Base-by-base conservation (phyloP, 2,329 filamentous ascomycete species). In the Colletotrichum phormii region DNA sequence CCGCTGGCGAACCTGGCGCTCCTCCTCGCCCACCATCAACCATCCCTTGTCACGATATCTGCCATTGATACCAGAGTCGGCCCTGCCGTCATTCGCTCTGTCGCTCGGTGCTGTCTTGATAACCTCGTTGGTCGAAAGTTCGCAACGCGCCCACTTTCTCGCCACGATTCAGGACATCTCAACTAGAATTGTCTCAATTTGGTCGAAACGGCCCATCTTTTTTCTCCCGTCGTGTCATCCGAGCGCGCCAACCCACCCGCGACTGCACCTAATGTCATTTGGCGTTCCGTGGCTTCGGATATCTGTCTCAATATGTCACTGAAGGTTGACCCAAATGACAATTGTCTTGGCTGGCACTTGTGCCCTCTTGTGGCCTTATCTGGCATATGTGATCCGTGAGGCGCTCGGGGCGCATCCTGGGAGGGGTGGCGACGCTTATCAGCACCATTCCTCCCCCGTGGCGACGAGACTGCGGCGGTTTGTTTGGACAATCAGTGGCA, bases 281-380 rank as follows among this genome's bases (percentile, higher is more conserved):
- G 55, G 53, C 60, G 66, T 55, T 55, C 35, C 33, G 54, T 72
- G 66, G 70, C 70, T 70, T 70, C 70, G 70, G 70, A 55, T 65
- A 64, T 70, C 66, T 72, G 66, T 55, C 70, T 70, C 55, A 57
- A 70, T 70, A n/a, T 70, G 70, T 72, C 66, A 61, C 60, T 70
- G n/a, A 29, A 59, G 42, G 65, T 35, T 60, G 29, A 31, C 46
- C 42, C 59, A 62, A 49, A 42, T n/a, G 67, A 70, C 31, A 26
- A 33, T 54, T 46, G 55, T 18, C 18, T 26, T 24, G 33, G 49
- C 54, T n/a, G 53, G 55, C 22, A 31, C 13, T 5, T 31, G 24
- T 9, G 33, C 31, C 46, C 58, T 49, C 57, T 54, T 37, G 51
- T 24, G 24, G 57, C 37, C 46, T 61, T 68, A 60, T 67, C 63